phyloP scores from a whole-genome alignment of 2,329 filamentous ascomycete genomes.

The Microascus cirrosus region DNA sequence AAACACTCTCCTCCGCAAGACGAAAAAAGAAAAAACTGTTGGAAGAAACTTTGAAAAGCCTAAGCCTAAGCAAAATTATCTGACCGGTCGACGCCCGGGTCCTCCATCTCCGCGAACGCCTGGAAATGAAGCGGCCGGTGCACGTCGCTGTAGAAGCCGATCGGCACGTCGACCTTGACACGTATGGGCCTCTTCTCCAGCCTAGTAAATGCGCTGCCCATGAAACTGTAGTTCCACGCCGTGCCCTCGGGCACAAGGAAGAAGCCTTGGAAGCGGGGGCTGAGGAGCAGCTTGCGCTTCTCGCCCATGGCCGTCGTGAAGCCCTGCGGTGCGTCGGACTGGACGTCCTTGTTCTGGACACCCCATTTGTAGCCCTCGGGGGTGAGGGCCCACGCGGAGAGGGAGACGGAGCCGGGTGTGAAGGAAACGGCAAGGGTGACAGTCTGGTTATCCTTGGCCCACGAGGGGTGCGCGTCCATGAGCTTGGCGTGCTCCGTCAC shows the following conservation, averaged over 20 bases:
- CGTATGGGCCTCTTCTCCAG: conserved; percentile 86
- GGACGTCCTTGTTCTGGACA: conserved; percentile 84
- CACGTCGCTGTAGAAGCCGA: conserved; percentile 81
- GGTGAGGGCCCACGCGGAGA: conserved; percentile 87
- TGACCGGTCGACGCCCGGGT: conserved; percentile 85
- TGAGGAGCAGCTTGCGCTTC: conserved; percentile 88
- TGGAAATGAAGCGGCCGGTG: conserved; percentile 94
- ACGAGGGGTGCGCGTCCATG: conserved; percentile 61
- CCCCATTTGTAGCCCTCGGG: conserved; percentile 95
- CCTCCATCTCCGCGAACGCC: conserved; percentile 93
- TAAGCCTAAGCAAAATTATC: conserved; percentile 76
- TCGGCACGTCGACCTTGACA: conserved; percentile 87
- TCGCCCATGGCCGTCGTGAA: conserved; percentile 89
- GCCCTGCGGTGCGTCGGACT: conserved; percentile 86
- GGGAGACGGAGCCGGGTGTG: conserved; percentile 89
- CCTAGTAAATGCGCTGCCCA: conserved; percentile 78
- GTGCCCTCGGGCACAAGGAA: conserved; percentile 89
- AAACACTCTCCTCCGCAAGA: neutral
- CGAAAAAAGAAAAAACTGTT: neutral
- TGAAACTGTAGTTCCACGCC: conserved; percentile 97
- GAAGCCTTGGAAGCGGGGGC: conserved; percentile 87
- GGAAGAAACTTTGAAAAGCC: neutral
- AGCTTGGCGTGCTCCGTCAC: conserved; percentile 89
- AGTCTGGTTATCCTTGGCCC: conserved; percentile 78
- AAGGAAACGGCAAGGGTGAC: conserved; percentile 94